A percentile compares a stretch with the other conserved stretches of the same genome.
Conservation (phyloP, 2,329 filamentous ascomycete species). For the Blastomyces gilchristii region DNA sequence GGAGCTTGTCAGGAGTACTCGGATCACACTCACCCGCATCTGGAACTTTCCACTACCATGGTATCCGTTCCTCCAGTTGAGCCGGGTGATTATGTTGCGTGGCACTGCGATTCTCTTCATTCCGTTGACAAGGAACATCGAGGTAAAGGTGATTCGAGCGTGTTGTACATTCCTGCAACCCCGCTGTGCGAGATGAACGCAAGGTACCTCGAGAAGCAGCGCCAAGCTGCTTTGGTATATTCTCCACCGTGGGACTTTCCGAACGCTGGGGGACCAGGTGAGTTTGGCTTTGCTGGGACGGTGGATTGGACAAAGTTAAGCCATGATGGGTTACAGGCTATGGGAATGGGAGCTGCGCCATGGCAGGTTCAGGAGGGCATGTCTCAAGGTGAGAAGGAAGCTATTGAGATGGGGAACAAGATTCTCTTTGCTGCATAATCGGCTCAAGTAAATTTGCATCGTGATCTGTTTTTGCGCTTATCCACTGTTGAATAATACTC, state of each 20-base stretch:
- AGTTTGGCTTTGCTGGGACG: conserved; percentile 24
- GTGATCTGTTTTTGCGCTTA: background rate
- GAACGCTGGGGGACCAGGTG: conserved; percentile 27
- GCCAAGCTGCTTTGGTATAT: conserved; percentile 59
- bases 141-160: conserved; percentile 64
- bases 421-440: conserved; percentile 35
- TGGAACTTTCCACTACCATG: conserved; percentile 59
- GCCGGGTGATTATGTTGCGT: conserved; percentile 64
- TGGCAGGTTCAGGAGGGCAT: conserved; percentile 41
- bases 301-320: conserved; percentile 33
- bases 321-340: conserved; percentile 43
- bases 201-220: conserved; percentile 58
- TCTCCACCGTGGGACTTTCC: conserved; percentile 61
- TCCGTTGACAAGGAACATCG: conserved; percentile 70
- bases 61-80: conserved; percentile 57
- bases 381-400: conserved; percentile 42
- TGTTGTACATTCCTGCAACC: conserved; percentile 81
- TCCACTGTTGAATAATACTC: background rate
- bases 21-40: conserved; percentile 53
- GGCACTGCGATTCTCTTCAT: conserved; percentile 76
- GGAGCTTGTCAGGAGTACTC: conserved; percentile 58
- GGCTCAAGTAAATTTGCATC: background rate
- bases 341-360: conserved; percentile 43
- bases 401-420: conserved; percentile 45
- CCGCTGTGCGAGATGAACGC: conserved; percentile 68